A percentile compares a stretch with the other conserved stretches of the same genome.
phyloP scores from a whole-genome alignment of 768 basidiomycete species.

The Cystobasidium onofrii region DNA sequence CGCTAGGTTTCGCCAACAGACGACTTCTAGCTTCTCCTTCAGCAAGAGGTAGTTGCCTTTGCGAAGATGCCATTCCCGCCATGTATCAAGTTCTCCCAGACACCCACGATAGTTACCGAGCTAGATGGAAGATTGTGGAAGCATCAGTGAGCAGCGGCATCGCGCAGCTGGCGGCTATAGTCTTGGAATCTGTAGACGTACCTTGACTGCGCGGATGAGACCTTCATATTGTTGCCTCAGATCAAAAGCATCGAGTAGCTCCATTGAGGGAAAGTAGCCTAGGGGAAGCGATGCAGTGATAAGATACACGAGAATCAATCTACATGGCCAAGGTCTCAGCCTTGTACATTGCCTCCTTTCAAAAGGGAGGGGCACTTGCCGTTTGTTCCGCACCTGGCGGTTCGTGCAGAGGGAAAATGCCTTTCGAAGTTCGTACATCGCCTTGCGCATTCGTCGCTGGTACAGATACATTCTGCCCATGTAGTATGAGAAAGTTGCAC shows the following conservation, averaged over 20 bases:
- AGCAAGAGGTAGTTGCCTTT: constrained; percentile 39
- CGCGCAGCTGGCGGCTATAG: too few relatives aligned
- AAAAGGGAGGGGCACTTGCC: constrained; percentile 29
- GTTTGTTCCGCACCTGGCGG: constrained; percentile 16
- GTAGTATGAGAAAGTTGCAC: constrained; percentile 38
- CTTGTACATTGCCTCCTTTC: too few relatives aligned
- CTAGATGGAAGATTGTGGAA: too few relatives aligned
- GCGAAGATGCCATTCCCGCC: constrained; percentile 32
- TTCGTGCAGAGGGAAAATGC: constrained; percentile 34
- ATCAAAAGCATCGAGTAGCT: constrained; percentile 34
- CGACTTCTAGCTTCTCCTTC: constrained; percentile 40
- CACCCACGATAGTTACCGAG: constrained; percentile 34
- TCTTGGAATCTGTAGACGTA: not conserved
- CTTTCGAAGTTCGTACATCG: constrained; percentile 31
- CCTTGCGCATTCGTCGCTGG: constrained; percentile 37
- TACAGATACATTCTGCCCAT: constrained; percentile 39
- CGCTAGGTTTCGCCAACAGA: constrained; percentile 42
- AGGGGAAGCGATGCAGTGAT: constrained; percentile 36
- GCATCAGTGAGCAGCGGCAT: too few relatives aligned
- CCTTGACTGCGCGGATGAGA: constrained; percentile 33
- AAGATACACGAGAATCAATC: constrained; percentile 40
- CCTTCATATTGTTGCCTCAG: constrained; percentile 30
- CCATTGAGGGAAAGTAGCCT: constrained; percentile 34
- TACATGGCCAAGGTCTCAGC: not conserved
- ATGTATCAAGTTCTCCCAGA: constrained; percentile 2